phyloP scores from a whole-genome alignment of 129 eudicot genomes.

The Calendula officinalis region DNA sequence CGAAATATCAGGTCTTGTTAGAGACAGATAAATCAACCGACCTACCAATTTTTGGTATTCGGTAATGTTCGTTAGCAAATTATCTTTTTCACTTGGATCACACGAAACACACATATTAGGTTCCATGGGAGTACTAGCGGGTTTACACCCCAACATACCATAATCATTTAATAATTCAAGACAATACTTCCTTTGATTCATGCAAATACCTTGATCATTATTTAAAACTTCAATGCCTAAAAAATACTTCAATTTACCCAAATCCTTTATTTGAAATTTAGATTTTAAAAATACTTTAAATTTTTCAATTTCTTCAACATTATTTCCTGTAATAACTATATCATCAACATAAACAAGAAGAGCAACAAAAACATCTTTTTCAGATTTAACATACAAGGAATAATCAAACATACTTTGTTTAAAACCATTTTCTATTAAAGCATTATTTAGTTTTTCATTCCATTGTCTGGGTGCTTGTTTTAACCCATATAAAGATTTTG shows the following conservation, averaged over 20 bases:
- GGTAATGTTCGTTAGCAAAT: background rate
- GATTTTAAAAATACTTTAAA: too few species aligned
- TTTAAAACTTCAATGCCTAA: background rate
- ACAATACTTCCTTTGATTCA: background rate
- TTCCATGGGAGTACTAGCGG: background rate
- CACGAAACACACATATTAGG: background rate
- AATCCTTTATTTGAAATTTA: too few species aligned
- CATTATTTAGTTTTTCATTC: background rate
- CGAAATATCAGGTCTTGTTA: background rate
- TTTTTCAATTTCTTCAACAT: background rate
- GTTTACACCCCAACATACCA: background rate
- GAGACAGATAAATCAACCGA: background rate
- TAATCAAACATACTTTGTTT: background rate
- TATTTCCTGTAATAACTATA: background rate
- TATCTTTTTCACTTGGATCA: background rate
- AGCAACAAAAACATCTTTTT: background rate
- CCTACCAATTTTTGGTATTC: background rate
- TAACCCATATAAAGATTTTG: background rate
- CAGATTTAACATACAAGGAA: background rate
- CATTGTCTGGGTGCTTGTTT: background rate
- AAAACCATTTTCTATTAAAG: background rate
- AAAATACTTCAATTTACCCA: background rate
- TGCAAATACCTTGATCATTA: background rate
- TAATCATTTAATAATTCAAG: background rate
- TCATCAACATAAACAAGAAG: background rate